A percentile compares a stretch with the other conserved stretches of the same genome.
Conservation (phyloP, 176 grass and related monocot species). For the Aegilops speltoides region DNA sequence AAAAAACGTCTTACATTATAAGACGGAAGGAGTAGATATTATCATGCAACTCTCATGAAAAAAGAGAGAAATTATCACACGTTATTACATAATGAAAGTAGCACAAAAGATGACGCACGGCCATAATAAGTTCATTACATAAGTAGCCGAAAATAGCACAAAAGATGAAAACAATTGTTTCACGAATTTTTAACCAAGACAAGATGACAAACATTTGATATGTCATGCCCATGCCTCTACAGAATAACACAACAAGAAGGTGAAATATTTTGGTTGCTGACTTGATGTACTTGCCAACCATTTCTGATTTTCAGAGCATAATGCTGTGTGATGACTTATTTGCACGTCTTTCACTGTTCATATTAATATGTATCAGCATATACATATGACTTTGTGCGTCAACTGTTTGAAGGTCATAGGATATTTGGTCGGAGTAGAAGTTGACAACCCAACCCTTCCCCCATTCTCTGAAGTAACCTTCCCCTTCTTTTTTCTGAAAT, state of each 20-base stretch:
- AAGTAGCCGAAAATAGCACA: not conserved
- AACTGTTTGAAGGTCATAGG: not conserved
- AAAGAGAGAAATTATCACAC: not conserved
- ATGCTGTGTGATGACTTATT: not conserved
- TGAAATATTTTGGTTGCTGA: not conserved
- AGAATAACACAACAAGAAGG: not conserved
- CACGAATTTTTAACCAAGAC: not conserved
- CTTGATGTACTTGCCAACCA: slow-evolving; percentile 1
- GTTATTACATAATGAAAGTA: not conserved
- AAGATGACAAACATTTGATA: not conserved
- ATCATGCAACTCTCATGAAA: not conserved
- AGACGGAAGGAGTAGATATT: not conserved
- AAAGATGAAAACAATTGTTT: not conserved
- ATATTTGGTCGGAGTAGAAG: not conserved
- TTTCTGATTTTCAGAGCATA: not conserved
- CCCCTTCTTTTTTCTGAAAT: not conserved
- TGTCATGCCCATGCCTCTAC: not conserved
- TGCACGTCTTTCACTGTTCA: not conserved
- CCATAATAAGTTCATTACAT: not conserved
- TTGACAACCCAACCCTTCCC: not conserved
- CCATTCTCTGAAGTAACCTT: too few species aligned
- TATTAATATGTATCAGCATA: not conserved
- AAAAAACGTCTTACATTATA: too few species aligned
- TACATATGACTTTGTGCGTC: not conserved
- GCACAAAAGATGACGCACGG: not conserved